Evolutionary conservation across 2,329 filamentous ascomycete species (phyloP).

Genomic region (Xylariaceae sp.): DNA sequence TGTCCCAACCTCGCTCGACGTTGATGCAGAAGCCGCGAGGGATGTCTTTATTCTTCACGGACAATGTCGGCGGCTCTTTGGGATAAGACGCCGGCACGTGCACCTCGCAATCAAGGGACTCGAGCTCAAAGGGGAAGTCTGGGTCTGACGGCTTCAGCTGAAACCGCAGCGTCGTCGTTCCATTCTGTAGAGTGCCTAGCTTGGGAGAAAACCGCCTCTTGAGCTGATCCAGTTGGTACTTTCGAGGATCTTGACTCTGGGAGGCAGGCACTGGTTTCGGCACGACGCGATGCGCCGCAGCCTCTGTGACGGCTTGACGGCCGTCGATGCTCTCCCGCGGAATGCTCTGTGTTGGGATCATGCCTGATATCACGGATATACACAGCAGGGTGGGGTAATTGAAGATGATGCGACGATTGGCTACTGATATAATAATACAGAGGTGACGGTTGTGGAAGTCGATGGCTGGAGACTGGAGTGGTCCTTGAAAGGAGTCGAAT

Average conservation of each 20-base stretch:
- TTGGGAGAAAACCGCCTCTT: slow-evolving; percentile 57
- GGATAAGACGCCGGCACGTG: slow-evolving; percentile 62
- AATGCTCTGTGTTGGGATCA: slow-evolving; percentile 35
- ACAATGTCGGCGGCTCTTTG: slow-evolving; percentile 49
- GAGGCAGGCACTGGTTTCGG: slow-evolving; percentile 60
- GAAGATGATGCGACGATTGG: too few species aligned
- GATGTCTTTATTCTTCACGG: slow-evolving; percentile 63
- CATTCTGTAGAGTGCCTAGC: slow-evolving; percentile 38
- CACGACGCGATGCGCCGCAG: slow-evolving; percentile 47
- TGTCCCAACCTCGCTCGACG: slow-evolving; percentile 68
- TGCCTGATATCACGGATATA: slow-evolving; percentile 18
- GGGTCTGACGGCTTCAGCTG: slow-evolving; percentile 69
- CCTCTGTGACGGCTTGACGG: slow-evolving; percentile 43
- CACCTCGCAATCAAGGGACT: slow-evolving; percentile 61
- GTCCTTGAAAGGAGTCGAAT: neutral
- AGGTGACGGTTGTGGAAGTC: too few species aligned
- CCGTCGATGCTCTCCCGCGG: slow-evolving; percentile 29
- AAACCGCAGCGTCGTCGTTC: slow-evolving; percentile 56
- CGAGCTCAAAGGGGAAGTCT: slow-evolving; percentile 75
- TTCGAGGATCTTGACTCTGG: slow-evolving; percentile 62
- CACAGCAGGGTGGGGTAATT: neutral
- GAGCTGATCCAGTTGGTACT: slow-evolving; percentile 71
- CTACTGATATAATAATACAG: too few species aligned
- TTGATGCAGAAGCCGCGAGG: slow-evolving; percentile 69
- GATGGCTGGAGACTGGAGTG: too few species aligned